A percentile compares a stretch with the other conserved stretches of the same genome.
Evolutionary conservation across 208 protist species (phyloP).

Genomic region (Crithidia thermophila): DNA sequence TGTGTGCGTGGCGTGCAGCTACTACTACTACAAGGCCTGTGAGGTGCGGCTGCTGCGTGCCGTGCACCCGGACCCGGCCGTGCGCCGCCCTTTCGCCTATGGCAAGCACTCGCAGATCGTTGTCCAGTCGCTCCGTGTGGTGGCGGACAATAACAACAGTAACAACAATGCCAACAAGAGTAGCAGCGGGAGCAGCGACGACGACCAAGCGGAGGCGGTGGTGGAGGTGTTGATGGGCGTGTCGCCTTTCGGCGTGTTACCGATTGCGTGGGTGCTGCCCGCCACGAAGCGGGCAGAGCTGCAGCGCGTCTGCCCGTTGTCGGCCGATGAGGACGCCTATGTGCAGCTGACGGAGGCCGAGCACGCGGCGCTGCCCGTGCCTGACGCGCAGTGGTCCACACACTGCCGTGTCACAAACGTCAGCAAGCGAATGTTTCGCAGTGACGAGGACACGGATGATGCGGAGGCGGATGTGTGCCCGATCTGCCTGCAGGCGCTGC

Average conservation of each 20-base stretch:
- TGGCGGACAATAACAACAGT: constrained; percentile 1
- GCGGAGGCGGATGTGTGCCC: constrained; percentile 34
- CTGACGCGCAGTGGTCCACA: constrained; percentile 16
- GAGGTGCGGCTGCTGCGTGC: constrained; percentile 33
- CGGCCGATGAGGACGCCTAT: constrained; percentile 10
- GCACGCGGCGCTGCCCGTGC: constrained; percentile 23
- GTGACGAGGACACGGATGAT: neutral
- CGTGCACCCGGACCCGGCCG: constrained; percentile 19
- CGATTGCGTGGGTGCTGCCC: constrained; percentile 40
- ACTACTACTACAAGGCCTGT: constrained; percentile 41
- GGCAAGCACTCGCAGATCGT: constrained; percentile 16
- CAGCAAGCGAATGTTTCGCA: neutral
- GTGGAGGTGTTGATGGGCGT: constrained; percentile 30
- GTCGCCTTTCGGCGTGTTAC: constrained; percentile 31
- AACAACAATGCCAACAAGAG: neutral
- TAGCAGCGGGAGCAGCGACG: neutral
- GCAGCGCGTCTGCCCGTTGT: constrained; percentile 9
- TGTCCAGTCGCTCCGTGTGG: constrained; percentile 26
- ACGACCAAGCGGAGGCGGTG: neutral
- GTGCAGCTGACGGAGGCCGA: constrained; percentile 22
- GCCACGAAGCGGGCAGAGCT: constrained; percentile 18
- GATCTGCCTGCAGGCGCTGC: constrained; percentile 42
- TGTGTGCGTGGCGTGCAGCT: constrained; percentile 48
- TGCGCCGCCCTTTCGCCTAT: constrained; percentile 30
- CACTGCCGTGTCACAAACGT: constrained; percentile 20